Base-by-base conservation (phyloP, 1,284 basidiomycete species). In the Gymnopus androsaceus region DNA sequence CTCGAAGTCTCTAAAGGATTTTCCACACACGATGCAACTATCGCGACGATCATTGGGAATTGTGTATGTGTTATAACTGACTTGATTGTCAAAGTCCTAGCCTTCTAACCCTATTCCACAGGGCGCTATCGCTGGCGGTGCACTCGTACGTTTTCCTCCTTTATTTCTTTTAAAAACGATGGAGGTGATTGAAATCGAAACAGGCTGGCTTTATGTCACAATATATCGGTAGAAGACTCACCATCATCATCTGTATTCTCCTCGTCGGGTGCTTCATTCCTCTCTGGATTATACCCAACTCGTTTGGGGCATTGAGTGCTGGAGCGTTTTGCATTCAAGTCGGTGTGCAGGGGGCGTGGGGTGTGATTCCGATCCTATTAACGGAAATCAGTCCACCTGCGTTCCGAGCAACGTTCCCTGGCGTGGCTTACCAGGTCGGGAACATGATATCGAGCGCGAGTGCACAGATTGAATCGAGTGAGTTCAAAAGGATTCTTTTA, bases 321-420 rank as follows among this genome's bases (percentile, higher is more conserved):
- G 92, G 90, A 17, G 89, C 90, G 1, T 95, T 95, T 76, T 95
- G 84, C 66, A 72, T 95, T 33, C 92, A 95, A 66, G 85, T 91
- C 60, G 57, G 47, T 33, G 48, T 46, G 2, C 55, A 55, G 30
- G 59, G 59, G 11, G 56, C 55, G 19, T 47, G 44, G 52, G 56
- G 59, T 23, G 56, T 60, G 76, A 88, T 93, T 62, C 92, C 92
- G 2, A 92, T 94, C 65, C 87, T 90, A 69, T 78, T 97, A n/a
- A 82, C 88, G 3, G 96, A 98, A 72, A 87, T 95, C 72, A 89
- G 92, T 0, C 94, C 95, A 0, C 87, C 94, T 0, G 94, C 93
- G 0, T 98, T 97, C 82, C 82, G 95, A 53, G 93, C 94, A 7
- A 91, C 92, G 0, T 98, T 96, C 80, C 89, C 90, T 19, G 95